phyloP scores from a whole-genome alignment of 345 rosid genomes.

The Euphorbia pulcherrima region DNA sequence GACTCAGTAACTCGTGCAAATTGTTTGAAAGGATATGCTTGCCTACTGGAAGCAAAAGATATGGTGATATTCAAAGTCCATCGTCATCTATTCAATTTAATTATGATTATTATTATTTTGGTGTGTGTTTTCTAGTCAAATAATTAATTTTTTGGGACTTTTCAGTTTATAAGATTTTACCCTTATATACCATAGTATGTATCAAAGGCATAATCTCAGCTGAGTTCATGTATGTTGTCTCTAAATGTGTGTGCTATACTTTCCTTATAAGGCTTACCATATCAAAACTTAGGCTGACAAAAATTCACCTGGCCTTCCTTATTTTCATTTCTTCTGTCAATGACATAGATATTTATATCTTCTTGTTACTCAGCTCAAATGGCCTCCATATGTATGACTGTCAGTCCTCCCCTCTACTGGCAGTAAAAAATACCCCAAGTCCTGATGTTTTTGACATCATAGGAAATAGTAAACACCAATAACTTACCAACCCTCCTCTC shows the following conservation, averaged over 20 bases:
- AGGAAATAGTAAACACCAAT: not conserved
- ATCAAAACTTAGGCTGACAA: not conserved
- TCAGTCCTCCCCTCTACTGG: not conserved
- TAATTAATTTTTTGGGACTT: not conserved
- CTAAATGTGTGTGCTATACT: not conserved
- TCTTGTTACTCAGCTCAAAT: not conserved
- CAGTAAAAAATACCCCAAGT: not conserved
- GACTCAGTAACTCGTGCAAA: constrained; percentile 57
- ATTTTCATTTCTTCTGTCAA: not conserved
- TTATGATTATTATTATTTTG: not conserved
- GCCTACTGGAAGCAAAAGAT: constrained; percentile 53
- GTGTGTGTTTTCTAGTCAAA: not conserved
- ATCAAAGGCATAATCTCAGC: not conserved
- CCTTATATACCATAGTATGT: not conserved
- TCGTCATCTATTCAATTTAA: no score
- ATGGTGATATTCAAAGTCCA: constrained; percentile 37
- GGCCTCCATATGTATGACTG: not conserved
- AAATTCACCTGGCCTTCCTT: not conserved
- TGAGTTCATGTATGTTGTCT: not conserved
- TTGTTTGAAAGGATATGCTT: constrained; percentile 64
- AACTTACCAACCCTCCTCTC: not conserved
- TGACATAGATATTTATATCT: not conserved
- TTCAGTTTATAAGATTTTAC: no score
- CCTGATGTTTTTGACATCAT: not conserved
- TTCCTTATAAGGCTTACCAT: not conserved